Evolutionary conservation across 2,329 filamentous ascomycete genomes (phyloP), one percentile per base, ranked within the genome.

Genomic region (Diaporthe citriasiana): DNA sequence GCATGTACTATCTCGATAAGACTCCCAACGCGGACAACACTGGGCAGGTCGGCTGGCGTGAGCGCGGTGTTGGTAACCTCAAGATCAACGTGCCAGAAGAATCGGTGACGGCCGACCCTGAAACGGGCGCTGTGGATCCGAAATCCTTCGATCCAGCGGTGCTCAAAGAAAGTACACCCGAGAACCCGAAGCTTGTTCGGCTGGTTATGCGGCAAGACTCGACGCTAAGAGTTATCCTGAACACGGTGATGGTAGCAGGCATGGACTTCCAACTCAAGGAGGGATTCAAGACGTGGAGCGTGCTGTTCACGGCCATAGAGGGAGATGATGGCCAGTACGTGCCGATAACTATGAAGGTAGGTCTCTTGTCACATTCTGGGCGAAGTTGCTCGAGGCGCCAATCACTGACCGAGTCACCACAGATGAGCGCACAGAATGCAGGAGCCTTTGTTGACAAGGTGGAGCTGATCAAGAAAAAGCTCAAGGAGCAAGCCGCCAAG

Each of bases 131-230:
- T 13, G 81, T 86, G n/a, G 82, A 89, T 68, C 83, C 88, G 2
- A 86, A 86, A 33, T 87, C 86, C 22, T 91, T 92, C 74, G 89
- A 91, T 77, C 86, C 86, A 25, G 90, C 89, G 7, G 81, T 81
- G 22, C 79, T 89, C 5, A 86, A 88, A 68, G 82, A 86, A n/a
- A 78, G 81, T 15, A 81, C 82, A n/a, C 77, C 79, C 13, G 79
- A 78, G 42, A 80, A 77, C 17, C 73, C 76, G 12, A 88, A 88
- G 77, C 86, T 90, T 73, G 88, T 93, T 33, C 93, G 96, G 55
- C 89, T 98, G 77, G 89, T 98, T 75, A 95, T 98, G 91, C 93
- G 96, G 25, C 95, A 97, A 77, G 95, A 98, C 79, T 95, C 95
- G 75, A 97, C 94, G 0, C 92, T 95, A 79, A 91, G 95, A 30